phyloP scores from a whole-genome alignment of 495 filamentous ascomycete species.

The Poronia punctata region DNA sequence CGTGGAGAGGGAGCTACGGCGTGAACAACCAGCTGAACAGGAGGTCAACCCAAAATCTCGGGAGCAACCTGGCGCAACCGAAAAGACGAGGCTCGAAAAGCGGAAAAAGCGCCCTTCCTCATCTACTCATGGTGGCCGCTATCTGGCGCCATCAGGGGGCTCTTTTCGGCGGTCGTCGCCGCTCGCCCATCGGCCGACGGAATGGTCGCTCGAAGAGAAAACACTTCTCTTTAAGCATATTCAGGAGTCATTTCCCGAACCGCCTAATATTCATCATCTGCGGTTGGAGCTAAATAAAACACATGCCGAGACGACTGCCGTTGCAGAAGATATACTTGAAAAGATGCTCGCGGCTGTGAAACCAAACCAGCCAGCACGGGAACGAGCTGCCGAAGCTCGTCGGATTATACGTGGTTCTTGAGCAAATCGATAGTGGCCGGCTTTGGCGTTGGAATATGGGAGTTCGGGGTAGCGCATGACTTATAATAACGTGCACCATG shows the following conservation, averaged over 20 bases:
- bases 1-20: constrained; percentile 9
- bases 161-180: constrained; percentile 2
- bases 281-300: constrained; percentile 18
- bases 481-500: no score
- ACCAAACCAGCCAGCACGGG: constrained; percentile 8
- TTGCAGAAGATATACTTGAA: constrained; percentile 18
- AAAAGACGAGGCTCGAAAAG: constrained; percentile 11
- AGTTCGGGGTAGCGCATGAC: no score
- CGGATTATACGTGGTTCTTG: constrained; percentile 15
- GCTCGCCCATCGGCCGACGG: background rate
- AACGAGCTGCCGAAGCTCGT: constrained; percentile 13
- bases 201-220: constrained; percentile 21
- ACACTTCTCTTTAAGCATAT: constrained; percentile 17
- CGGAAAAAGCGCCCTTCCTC: constrained; percentile 14
- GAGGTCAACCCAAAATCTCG: constrained; percentile 8
- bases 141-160: background rate
- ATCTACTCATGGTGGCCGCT: constrained; percentile 10
- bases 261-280: constrained; percentile 12
- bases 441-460: no score
- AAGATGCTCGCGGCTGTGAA: constrained; percentile 18
- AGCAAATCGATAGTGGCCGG: no score
- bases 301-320: constrained; percentile 15
- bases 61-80: constrained; percentile 6
- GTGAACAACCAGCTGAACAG: background rate
- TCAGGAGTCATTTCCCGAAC: constrained; percentile 18